Percentiles rank a stretch among this genome's conserved stretches.
Conservation (phyloP, 192 early-diverging fungal species). For the Gaertneriomyces sp. region DNA sequence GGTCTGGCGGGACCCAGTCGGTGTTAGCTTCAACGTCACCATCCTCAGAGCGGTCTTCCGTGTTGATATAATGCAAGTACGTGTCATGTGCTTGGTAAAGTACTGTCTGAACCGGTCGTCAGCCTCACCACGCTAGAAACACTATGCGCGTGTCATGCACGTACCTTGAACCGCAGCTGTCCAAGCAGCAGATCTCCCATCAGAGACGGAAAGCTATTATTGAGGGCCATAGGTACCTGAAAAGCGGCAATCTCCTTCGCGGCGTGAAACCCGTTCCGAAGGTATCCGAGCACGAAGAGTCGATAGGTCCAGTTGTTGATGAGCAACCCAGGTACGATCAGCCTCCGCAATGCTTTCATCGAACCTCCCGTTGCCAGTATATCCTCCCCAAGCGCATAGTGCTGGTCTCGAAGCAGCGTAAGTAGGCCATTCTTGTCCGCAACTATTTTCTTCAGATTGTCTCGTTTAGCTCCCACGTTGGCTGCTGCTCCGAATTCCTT, state of each 20-base stretch:
- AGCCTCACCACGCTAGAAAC: too few relatives aligned
- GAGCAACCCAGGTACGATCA: neutral
- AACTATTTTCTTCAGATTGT: neutral
- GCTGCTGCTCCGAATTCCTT: constrained; percentile 4
- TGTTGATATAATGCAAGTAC: too few relatives aligned
- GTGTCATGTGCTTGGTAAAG: too few relatives aligned
- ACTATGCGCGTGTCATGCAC: too few relatives aligned
- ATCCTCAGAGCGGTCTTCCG: too few relatives aligned
- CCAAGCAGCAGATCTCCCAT: too few relatives aligned
- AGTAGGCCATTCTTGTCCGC: neutral
- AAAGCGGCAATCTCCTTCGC: neutral
- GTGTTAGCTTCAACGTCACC: too few relatives aligned
- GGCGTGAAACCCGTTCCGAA: constrained; percentile 1
- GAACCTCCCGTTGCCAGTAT: neutral
- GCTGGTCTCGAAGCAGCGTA: neutral
- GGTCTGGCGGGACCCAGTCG: too few relatives aligned
- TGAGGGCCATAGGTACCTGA: too few relatives aligned
- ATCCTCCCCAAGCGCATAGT: neutral
- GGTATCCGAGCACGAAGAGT: neutral
- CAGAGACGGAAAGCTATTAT: too few relatives aligned
- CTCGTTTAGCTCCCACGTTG: neutral
- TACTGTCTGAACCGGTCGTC: too few relatives aligned
- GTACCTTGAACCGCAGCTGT: too few relatives aligned
- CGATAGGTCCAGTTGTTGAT: neutral
- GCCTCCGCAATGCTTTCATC: neutral